These are phyloP conservation scores for Rhizophagus sp. DNA, from an alignment of 192 early-diverging fungal genomes.

Conservation along the genomic window DNA sequence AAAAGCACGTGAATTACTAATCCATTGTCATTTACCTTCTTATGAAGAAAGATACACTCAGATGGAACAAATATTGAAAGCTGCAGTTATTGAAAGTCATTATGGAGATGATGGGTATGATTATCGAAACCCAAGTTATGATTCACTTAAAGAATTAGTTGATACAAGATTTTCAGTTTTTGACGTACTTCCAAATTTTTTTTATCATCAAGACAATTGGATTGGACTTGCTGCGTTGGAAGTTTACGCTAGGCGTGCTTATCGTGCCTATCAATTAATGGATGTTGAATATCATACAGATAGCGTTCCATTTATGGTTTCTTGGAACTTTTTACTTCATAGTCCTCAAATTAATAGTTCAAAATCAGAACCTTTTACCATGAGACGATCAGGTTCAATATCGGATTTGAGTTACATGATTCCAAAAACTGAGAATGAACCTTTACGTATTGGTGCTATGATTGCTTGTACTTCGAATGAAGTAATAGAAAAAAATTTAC, in stretches of 20 bases:
- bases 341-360: conserved; percentile 45
- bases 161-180: conserved; percentile 94
- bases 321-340: conserved; percentile 78
- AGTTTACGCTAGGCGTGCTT: conserved; percentile 95
- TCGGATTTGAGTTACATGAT: conserved; percentile 81
- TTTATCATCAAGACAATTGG: conserved; percentile 81
- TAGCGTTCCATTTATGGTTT: conserved; percentile 63
- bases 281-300: conserved; percentile 77
- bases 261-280: conserved; percentile 95
- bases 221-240: conserved; percentile 87
- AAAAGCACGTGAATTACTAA: conserved; percentile 93
- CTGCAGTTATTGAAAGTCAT: conserved; percentile 72
- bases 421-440: conserved; percentile 69
- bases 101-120: conserved; percentile 74
- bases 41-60: conserved; percentile 83
- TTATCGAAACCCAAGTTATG: conserved; percentile 72
- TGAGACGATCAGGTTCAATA: conserved; percentile 73
- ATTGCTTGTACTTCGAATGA: conserved; percentile 68
- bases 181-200: conserved; percentile 92
- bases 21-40: conserved; percentile 90
- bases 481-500: conserved; percentile 68
- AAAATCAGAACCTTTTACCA: conserved; percentile 37
- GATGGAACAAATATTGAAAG: conserved; percentile 82
- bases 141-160: conserved; percentile 80
- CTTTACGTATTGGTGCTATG: conserved; percentile 86